Percentiles rank a stretch among this genome's conserved stretches.
Conservation (phyloP, 2,329 filamentous ascomycete genomes). For the Cercospora sesami region DNA sequence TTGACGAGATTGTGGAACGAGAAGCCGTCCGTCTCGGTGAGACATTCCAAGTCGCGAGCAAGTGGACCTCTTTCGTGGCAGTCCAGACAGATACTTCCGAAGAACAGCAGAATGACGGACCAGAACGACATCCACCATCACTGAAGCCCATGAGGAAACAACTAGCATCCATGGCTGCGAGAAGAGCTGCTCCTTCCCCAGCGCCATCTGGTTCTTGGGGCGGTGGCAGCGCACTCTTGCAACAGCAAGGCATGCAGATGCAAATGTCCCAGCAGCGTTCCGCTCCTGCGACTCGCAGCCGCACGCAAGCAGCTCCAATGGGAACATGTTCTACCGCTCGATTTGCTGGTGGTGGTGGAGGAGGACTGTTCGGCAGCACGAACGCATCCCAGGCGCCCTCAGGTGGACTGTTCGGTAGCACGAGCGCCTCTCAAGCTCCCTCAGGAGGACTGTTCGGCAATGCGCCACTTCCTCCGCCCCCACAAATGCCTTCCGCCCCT, state of each 20-base stretch:
- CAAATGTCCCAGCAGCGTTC: not conserved
- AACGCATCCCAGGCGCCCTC: not conserved
- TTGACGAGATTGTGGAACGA: conserved; percentile 61
- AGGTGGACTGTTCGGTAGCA: not conserved
- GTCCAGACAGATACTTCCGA: conserved; percentile 48
- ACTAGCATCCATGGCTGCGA: not conserved
- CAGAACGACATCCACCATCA: not conserved
- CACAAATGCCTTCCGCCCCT: not conserved
- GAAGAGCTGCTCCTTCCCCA: not conserved
- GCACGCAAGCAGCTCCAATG: not conserved
- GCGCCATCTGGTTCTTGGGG: not conserved
- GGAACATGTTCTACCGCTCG: not conserved
- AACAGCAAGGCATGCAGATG: not conserved
- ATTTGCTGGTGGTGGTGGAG: not conserved
- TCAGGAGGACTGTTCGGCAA: not conserved
- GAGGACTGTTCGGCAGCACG: not conserved
- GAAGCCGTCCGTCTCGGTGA: conserved; percentile 68
- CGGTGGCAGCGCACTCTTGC: not conserved
- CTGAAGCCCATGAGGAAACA: not conserved
- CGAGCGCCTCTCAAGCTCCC: not conserved
- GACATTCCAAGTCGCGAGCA: conserved; percentile 65
- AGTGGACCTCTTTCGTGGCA: conserved; percentile 73
- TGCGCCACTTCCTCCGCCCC: not conserved
- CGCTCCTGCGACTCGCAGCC: not conserved
- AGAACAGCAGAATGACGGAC: not conserved